These are phyloP conservation scores for Drechslerella coelobrocha DNA, from an alignment of 2,329 filamentous ascomycete species.

Conservation along the genomic window DNA sequence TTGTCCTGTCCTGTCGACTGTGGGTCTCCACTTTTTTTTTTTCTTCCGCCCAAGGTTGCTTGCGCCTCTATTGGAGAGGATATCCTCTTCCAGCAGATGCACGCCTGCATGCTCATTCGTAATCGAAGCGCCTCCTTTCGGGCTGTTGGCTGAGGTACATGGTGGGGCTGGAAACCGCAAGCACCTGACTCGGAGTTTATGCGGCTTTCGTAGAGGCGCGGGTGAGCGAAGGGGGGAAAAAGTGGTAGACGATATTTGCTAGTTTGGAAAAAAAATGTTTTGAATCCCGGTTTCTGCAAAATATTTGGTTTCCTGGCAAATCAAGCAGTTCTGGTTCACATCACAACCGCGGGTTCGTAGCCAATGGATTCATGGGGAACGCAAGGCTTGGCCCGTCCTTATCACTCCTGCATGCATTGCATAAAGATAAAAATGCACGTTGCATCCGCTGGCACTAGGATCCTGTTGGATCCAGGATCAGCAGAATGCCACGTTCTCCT, in stretches of 20 bases:
- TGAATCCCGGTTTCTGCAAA: background rate
- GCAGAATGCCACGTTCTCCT: background rate
- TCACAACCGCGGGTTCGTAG: too few species aligned
- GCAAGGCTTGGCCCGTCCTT: background rate
- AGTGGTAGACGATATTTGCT: too few species aligned
- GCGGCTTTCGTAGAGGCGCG: background rate
- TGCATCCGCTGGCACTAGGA: background rate
- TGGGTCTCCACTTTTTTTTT: slow-evolving; percentile 3
- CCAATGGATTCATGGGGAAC: background rate
- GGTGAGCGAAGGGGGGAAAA: too few species aligned
- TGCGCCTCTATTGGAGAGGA: slow-evolving; percentile 8
- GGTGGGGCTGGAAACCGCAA: slow-evolving; percentile 18
- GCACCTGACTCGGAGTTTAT: slow-evolving; percentile 2
- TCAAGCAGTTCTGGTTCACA: too few species aligned
- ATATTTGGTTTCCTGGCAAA: too few species aligned
- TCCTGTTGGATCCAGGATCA: background rate
- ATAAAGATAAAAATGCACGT: background rate
- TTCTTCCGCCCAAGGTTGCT: slow-evolving; percentile 5
- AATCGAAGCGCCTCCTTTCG: slow-evolving; percentile 44
- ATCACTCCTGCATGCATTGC: slow-evolving; percentile 9
- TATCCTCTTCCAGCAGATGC: slow-evolving; percentile 17
- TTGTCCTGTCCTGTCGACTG: too few species aligned
- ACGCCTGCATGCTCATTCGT: slow-evolving; percentile 32
- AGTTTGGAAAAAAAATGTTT: too few species aligned
- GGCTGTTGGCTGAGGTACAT: background rate